These are phyloP conservation scores for Wickerhamiella siamensis DNA, from an alignment of 805 yeast genomes.

Conservation along the genomic window DNA sequence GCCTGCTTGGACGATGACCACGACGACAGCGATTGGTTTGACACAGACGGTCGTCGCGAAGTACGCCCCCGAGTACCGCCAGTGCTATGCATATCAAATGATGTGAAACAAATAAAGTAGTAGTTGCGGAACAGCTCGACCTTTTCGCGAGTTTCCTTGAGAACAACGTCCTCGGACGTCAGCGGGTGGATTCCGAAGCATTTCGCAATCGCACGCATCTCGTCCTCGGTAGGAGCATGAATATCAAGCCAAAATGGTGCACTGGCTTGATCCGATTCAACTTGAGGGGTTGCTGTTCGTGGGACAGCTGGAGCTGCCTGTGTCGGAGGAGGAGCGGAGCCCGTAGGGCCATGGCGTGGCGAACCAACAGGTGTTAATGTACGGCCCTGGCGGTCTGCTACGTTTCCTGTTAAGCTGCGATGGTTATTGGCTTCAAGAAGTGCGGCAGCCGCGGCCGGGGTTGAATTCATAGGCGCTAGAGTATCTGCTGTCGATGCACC, in stretches of 20 bases:
- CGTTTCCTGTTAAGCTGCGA: slow-evolving; percentile 4
- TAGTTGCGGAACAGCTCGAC: slow-evolving; percentile 85
- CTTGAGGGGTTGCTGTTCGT: slow-evolving; percentile 1
- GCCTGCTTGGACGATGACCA: slow-evolving; percentile 5
- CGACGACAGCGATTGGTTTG: slow-evolving; percentile 5
- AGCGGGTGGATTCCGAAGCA: slow-evolving; percentile 92
- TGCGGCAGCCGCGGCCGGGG: neutral
- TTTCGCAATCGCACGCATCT: slow-evolving; percentile 80
- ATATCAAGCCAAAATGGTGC: slow-evolving; percentile 91
- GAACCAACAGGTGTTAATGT: neutral
- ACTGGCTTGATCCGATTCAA: slow-evolving; percentile 13
- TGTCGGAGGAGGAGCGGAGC: slow-evolving; percentile 1
- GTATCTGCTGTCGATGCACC: slow-evolving; percentile 4
- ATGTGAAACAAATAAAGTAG: slow-evolving; percentile 80
- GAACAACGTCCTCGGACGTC: slow-evolving; percentile 85
- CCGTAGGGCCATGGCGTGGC: neutral
- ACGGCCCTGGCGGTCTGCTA: slow-evolving; percentile 2
- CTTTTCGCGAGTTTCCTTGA: slow-evolving; percentile 90
- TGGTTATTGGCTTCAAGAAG: neutral
- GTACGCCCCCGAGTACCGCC: neutral
- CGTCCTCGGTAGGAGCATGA: slow-evolving; percentile 87
- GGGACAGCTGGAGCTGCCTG: neutral
- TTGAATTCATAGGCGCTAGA: neutral
- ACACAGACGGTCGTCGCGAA: slow-evolving; percentile 1
- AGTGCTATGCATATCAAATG: slow-evolving; percentile 47